Evolutionary conservation across 163 green algal genomes (phyloP).

Genomic region (Scenedesmus sp.): DNA sequence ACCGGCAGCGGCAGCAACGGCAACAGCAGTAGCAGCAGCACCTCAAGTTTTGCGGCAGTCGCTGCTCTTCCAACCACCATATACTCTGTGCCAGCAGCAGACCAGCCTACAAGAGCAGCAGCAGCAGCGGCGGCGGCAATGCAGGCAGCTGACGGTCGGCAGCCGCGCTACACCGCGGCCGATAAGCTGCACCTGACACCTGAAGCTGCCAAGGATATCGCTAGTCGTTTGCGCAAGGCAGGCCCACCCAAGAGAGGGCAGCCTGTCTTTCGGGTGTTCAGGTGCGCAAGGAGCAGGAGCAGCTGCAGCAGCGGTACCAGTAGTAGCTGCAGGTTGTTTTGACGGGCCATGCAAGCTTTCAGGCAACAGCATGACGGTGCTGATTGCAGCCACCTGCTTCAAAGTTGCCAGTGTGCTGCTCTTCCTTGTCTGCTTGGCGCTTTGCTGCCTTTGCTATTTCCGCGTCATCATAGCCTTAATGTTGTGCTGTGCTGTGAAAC

Average conservation of each 20-base stretch:
- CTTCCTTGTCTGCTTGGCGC: neutral
- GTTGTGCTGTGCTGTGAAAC: neutral
- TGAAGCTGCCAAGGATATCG: conserved; percentile 23
- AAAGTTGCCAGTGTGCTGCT: too few species aligned
- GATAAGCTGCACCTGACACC: conserved; percentile 46
- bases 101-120: neutral
- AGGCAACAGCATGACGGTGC: neutral
- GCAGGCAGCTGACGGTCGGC: neutral
- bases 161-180: conserved; percentile 20
- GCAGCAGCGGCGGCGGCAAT: neutral
- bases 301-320: conserved; percentile 10
- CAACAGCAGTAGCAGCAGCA: neutral
- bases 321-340: neutral
- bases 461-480: too few species aligned
- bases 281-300: neutral
- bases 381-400: neutral
- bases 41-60: neutral
- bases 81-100: conserved; percentile 2
- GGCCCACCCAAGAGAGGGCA: neutral
- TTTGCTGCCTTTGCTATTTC: too few species aligned
- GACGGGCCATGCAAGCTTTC: neutral
- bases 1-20: neutral
- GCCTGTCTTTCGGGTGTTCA: conserved; percentile 32
- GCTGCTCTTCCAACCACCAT: neutral
- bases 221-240: neutral